Percentiles rank a stretch among this genome's conserved stretches.
phyloP scores from a whole-genome alignment of 441 rosid genomes.

The Viola pubescens region DNA sequence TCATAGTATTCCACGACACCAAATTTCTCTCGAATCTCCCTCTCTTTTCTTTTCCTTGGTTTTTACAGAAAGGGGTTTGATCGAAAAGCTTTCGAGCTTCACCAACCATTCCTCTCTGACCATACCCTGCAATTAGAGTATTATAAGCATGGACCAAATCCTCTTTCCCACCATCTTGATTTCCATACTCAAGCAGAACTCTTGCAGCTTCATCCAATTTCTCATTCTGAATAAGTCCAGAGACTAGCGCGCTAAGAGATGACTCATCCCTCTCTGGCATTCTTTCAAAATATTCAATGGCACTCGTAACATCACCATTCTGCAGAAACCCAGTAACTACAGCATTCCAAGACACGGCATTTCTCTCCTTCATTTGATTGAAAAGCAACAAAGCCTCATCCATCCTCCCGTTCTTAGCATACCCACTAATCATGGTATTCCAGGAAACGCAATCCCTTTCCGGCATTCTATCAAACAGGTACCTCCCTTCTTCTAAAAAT shows the following conservation, averaged over 20 bases:
- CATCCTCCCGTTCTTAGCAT: conserved; percentile 42
- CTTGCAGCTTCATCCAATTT: conserved; percentile 44
- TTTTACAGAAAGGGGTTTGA: conserved; percentile 28
- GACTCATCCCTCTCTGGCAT: conserved; percentile 44
- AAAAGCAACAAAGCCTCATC: conserved; percentile 42
- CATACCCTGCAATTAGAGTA: conserved; percentile 65
- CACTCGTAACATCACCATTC: conserved; percentile 35
- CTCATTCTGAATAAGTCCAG: conserved; percentile 49
- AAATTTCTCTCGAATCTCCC: conserved; percentile 31
- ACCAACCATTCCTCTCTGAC: conserved; percentile 40
- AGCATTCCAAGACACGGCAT: conserved; percentile 48
- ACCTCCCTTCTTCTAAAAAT: conserved; percentile 42
- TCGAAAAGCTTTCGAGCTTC: conserved; percentile 50
- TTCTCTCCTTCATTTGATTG: conserved; percentile 37
- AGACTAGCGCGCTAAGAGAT: conserved; percentile 44
- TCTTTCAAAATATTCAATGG: conserved; percentile 34
- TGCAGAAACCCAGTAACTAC: conserved; percentile 45
- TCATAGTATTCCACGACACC: conserved; percentile 68
- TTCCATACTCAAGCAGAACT: conserved; percentile 29
- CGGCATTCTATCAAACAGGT: conserved; percentile 52
- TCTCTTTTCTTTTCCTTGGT: conserved; percentile 11
- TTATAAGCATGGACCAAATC: conserved; percentile 49
- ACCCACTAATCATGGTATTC: conserved; percentile 73
- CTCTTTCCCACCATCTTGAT: conserved; percentile 19
- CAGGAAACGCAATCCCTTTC: conserved; percentile 47